Conservation (phyloP, 2,329 filamentous ascomycete genomes). For the Cyphellophora europaea region DNA sequence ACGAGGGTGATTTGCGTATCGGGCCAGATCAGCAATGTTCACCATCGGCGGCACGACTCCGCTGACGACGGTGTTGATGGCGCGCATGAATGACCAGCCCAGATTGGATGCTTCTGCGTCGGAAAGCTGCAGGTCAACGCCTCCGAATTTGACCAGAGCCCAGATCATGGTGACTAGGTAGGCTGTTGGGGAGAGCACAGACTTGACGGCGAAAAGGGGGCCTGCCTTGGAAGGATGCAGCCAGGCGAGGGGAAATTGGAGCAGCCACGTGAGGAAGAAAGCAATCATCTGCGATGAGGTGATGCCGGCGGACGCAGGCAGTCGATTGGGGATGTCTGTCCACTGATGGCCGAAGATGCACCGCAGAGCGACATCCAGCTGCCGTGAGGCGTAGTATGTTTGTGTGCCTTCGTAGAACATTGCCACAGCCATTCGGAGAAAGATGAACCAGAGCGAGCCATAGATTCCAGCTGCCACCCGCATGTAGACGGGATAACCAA, state of each 20-base stretch:
- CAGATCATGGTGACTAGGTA: constrained; percentile 25
- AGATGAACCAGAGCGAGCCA: constrained; percentile 78
- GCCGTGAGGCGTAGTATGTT: constrained; percentile 25
- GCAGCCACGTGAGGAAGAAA: constrained; percentile 30
- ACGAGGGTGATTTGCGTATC: constrained; percentile 24
- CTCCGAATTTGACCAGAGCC: constrained; percentile 6
- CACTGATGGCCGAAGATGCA: constrained; percentile 28
- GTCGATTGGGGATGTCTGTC: constrained; percentile 23
- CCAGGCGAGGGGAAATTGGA: constrained; percentile 31
- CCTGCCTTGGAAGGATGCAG: constrained; percentile 23
- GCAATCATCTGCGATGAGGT: constrained; percentile 26
- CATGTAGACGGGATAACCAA: constrained; percentile 73
- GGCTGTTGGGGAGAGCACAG: constrained; percentile 23
- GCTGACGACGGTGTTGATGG: constrained; percentile 33
- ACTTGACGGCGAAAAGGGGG: constrained; percentile 18
- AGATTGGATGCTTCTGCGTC: constrained; percentile 20
- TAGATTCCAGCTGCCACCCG: constrained; percentile 75
- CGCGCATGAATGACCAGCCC: constrained; percentile 29
- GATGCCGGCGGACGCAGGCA: constrained; percentile 24
- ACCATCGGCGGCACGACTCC: constrained; percentile 20
- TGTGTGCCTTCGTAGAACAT: constrained; percentile 31
- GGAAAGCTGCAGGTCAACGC: constrained; percentile 19
- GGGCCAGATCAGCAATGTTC: constrained; percentile 28
- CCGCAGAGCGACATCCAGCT: constrained; percentile 28
- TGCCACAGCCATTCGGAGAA: constrained; percentile 79